Base-by-base conservation (phyloP, 495 filamentous ascomycete species). In the Tuber calosporum region DNA sequence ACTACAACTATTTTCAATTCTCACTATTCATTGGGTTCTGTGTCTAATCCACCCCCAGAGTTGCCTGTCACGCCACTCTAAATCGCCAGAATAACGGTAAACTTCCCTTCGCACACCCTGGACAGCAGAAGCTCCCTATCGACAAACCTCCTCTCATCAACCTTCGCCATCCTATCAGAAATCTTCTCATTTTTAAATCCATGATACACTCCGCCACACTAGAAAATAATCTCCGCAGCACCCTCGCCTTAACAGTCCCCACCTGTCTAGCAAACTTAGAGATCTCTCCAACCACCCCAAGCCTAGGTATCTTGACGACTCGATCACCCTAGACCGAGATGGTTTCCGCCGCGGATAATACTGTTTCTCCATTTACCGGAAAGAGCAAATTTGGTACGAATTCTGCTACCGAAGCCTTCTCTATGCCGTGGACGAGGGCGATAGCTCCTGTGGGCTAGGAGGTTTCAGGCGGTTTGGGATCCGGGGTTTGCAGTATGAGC, bases 401-500 rank as follows among this genome's bases (percentile, higher is more conserved):
- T 71, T 86, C 85, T 1, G 89, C 87, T 0, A 83, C 80, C 45
- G 86, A 76, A 0, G 92, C 91, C 45, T 86, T 86, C 4, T 83
- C 67, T 26, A 82, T 81, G 3, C 94, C 93, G 77, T 98, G 93
- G 1, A 93, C 86, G 20, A 99, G 84, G 53, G 88, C 84, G 11
- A 94, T 85, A 17, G 97, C 89, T 78, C 97, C 93, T 38, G n/a
- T 82, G 84, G 0, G 96, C 95, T 9, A 99, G 87, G 1, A 84
- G 79, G 80, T 95, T 93, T 75, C 98, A 94, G 19, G 94, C 93
- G 69, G 87, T 82, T 3, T 95, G 87, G 80, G 89, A 87, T 0
- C 87, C 87, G 0, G 92, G 90, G 58, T 91, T 86, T 20, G 84
- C 20, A 26, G 82, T 83, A 73, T 97, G 93, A 73, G 90, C 80